Base-by-base conservation (phyloP, 495 filamentous ascomycete genomes). In the Terfezia boudieri region DNA sequence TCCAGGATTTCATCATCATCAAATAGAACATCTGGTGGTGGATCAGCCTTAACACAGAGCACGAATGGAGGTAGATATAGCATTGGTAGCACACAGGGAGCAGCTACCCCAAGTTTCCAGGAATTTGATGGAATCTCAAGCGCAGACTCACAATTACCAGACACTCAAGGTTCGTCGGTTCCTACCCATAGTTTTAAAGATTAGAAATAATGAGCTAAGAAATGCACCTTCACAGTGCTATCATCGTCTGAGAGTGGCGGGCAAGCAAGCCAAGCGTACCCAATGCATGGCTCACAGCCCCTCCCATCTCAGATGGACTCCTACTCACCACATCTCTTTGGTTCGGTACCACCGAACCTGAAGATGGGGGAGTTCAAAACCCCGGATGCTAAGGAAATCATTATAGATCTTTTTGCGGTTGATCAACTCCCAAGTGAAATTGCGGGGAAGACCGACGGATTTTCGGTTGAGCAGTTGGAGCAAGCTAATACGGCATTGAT, bases 381-480 rank as follows among this genome's bases (percentile, higher is more conserved):
- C 11, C 16, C n/a, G n/a, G 49, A 51, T 51, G 26, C 22, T 16
- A 51, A 23, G 22, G 26, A 32, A 32, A 5, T 51, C 49, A 51
- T 82, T 36, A 55, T 87, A 46, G 77, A 87, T 61, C 71, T 74
- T 9, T 56, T 61, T 0, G 68, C 72, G 38, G 64, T 83, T 41
- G 63, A 73, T 9, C 60, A 70, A 12, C 72, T 93, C 37, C 73
- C 82, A 52, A 60, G 70, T 0, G 65, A 73, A 32, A 67, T 94
- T 20, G 75, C 77, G 0, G 65, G 74, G 14, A 72, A 74, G 36
- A 84, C 83, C 8, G 81, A 80, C 46, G 87, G 87, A 0, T 87
- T 79, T 68, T 82, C 78, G 2, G 80, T 98, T 41, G 90, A 96
- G 68, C 92, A 98, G 65, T 72, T 98, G 35, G 89, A 96, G 69